Evolutionary conservation across 2,329 filamentous ascomycete species (phyloP), one percentile per base, ranked within the genome.

Genomic region (Cordyceps cicadae): DNA sequence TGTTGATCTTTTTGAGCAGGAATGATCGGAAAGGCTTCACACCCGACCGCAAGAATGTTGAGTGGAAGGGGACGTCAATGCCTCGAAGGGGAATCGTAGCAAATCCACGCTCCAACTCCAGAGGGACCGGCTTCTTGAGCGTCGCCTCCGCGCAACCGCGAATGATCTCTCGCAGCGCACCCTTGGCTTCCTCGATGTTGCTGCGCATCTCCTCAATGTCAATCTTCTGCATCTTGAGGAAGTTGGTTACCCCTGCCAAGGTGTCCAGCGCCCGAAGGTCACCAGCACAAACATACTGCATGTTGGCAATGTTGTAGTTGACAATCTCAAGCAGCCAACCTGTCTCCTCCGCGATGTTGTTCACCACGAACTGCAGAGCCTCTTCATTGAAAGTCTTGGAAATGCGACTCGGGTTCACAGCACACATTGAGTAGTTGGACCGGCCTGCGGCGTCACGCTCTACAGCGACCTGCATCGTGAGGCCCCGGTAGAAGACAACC

Each of bases 1-100:
- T 96, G 83, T 97, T 92, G 79, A 99, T 97, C 85, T 99, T 99
- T 89, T 97, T 99, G 69, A 97, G 87, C 72, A 99, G 77, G 85
- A 99, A 99, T 50, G 88, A 93, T 67, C 94, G 86, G 91, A 99
- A 99, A 52, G 95, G 94, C 83, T 99, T 99, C 75, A 99, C 94
- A 69, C 94, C 95, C 45, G 92, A 96, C 60, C 95, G 90, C 77
- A 99, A 79, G 83, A 99, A 99, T 19, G 94, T 99, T 68, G 89
- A 94, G 83, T 99, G 94, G 90, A 99, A 99, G 50, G 94, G 94
- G 71, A 97, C 95, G 70, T 99, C 94, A 68, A 99, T 99, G 65
- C 95, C 95, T 71, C 89, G 90, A 66, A 99, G 88, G 49, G 95
- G 94, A 67, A 99, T 97, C 26, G 93, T 97, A 49, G 94, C 94